These are phyloP conservation scores for Candida germanica DNA, from an alignment of 805 yeast species.

Conservation along the genomic window DNA sequence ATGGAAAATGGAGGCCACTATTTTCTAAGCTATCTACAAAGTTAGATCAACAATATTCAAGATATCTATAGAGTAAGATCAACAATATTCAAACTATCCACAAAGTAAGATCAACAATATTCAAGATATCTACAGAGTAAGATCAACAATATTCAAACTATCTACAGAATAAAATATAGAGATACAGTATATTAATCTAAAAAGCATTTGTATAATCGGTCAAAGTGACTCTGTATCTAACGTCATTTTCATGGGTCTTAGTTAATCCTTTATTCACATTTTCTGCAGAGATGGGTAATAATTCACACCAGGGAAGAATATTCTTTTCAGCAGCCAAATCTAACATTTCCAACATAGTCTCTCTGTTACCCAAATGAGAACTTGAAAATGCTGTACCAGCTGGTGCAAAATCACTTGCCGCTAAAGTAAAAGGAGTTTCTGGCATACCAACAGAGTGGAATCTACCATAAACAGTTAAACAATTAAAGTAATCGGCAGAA, in stretches of 20 bases:
- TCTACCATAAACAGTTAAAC: slow-evolving; percentile 56
- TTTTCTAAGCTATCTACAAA: too few relatives aligned
- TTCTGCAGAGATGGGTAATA: slow-evolving; percentile 49
- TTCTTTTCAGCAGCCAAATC: slow-evolving; percentile 57
- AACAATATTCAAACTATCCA: too few relatives aligned
- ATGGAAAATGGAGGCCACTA: too few relatives aligned
- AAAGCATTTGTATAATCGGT: slow-evolving; percentile 43
- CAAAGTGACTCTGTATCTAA: slow-evolving; percentile 62
- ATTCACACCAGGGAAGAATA: slow-evolving; percentile 63
- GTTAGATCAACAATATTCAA: too few relatives aligned
- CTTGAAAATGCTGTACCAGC: slow-evolving; percentile 54
- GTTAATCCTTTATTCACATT: slow-evolving; percentile 55
- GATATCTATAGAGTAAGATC: too few relatives aligned
- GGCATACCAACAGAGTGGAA: slow-evolving; percentile 71
- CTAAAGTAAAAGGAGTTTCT: slow-evolving; percentile 39
- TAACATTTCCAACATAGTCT: slow-evolving; percentile 65
- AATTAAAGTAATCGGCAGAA: slow-evolving; percentile 27
- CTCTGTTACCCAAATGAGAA: slow-evolving; percentile 59
- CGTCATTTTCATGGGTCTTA: slow-evolving; percentile 53
- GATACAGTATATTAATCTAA: too few relatives aligned
- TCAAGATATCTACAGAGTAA: too few relatives aligned
- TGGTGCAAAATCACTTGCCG: slow-evolving; percentile 50
- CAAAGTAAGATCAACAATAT: too few relatives aligned
- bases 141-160: too few relatives aligned
- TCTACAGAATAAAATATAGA: too few relatives aligned